phyloP scores from a whole-genome alignment of 1,284 basidiomycete species.

The Cystobasidium pallidum region DNA sequence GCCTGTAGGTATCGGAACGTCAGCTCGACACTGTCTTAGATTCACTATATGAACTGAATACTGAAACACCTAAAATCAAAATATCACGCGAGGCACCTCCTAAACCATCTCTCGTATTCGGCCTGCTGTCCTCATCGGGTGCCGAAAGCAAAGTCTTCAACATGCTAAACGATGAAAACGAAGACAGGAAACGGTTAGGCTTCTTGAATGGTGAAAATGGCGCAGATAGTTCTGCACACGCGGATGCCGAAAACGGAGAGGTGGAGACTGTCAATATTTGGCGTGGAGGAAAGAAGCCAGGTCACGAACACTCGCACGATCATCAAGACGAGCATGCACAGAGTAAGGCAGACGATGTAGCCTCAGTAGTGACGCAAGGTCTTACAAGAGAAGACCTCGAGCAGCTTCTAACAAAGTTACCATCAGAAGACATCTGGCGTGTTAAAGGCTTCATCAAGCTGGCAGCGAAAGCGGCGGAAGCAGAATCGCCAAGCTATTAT shows the following conservation, averaged over 20 bases:
- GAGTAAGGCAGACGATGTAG: not conserved
- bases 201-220: conserved; percentile 2
- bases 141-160: conserved; percentile 29
- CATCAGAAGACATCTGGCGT: conserved; percentile 71
- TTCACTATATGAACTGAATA: conserved; percentile 84
- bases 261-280: conserved; percentile 74
- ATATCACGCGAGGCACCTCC: conserved; percentile 61
- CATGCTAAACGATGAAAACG: conserved; percentile 45
- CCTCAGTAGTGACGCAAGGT: not conserved
- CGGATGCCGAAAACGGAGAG: conserved; percentile 69
- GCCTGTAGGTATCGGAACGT: conserved; percentile 20
- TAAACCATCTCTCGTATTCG: conserved; percentile 75
- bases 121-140: conserved; percentile 58
- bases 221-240: conserved; percentile 42
- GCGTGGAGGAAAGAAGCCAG: conserved; percentile 57
- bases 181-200: conserved; percentile 48
- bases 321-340: conserved; percentile 55
- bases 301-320: conserved; percentile 53
- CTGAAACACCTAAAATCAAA: conserved; percentile 78
- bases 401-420: conserved; percentile 63
- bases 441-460: conserved; percentile 79
- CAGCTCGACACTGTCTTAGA: conserved; percentile 65
- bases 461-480: conserved; percentile 44
- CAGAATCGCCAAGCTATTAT: conserved; percentile 57
- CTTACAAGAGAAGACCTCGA: conserved; percentile 57